Evolutionary conservation across 495 filamentous ascomycete species (phyloP).

Genomic region (Aspergillus asperescens): DNA sequence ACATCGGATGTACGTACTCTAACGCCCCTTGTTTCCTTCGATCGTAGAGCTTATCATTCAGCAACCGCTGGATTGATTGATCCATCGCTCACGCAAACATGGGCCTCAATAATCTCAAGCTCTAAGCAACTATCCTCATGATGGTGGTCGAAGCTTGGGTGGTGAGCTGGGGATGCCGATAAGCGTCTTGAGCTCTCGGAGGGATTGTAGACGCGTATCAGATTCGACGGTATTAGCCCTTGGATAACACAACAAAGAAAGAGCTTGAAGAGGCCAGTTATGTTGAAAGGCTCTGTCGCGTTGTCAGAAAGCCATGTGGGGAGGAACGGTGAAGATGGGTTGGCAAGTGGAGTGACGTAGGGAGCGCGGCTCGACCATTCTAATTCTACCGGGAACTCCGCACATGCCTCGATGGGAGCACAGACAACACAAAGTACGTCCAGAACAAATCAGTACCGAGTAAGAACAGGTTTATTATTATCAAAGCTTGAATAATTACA

Average conservation of each 20-base stretch:
- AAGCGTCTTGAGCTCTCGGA: constrained; percentile 8
- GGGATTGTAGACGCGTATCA: no score
- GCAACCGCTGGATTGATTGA: constrained; percentile 74
- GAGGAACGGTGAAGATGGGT: constrained; percentile 28
- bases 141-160: constrained; percentile 20
- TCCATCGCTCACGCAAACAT: constrained; percentile 62
- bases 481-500: constrained; percentile 6
- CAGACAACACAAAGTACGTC: neutral
- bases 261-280: constrained; percentile 4
- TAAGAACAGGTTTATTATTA: neutral
- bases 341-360: constrained; percentile 41
- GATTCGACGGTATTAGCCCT: no score
- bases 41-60: constrained; percentile 98
- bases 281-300: constrained; percentile 4
- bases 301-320: constrained; percentile 15
- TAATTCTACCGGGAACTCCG: neutral
- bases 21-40: constrained; percentile 93
- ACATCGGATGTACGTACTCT: constrained; percentile 60
- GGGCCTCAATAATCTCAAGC: constrained; percentile 22
- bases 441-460: neutral
- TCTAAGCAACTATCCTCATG: constrained; percentile 31
- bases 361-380: constrained; percentile 8
- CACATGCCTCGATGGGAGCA: neutral
- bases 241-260: neutral
- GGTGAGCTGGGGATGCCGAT: constrained; percentile 8